Percentiles rank a stretch among this genome's conserved stretches.
phyloP scores from a whole-genome alignment of 176 grass and related monocot genomes.

The Sorghum bicolor region Sorghum_bicolor_NCBIv3 NC_012870.2:76812001-76812500 shows the following conservation, averaged over 20 bases:
- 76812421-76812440: slow-evolving; percentile 39
- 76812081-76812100: slow-evolving; percentile 48
- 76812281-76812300: slow-evolving; percentile 60
- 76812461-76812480: slow-evolving; percentile 49
- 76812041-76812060: slow-evolving; percentile 79
- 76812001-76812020: slow-evolving; percentile 85
- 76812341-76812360: slow-evolving; percentile 61
- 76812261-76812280: slow-evolving; percentile 62
- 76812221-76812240: slow-evolving; percentile 55
- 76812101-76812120: slow-evolving; percentile 47
- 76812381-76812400: slow-evolving; percentile 60
- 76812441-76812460: slow-evolving; percentile 53
- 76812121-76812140: slow-evolving; percentile 57
- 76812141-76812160: slow-evolving; percentile 47
- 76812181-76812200: slow-evolving; percentile 61
- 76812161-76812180: slow-evolving; percentile 40
- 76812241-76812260: slow-evolving; percentile 60
- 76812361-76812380: slow-evolving; percentile 72
- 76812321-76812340: slow-evolving; percentile 57
- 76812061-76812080: slow-evolving; percentile 70
- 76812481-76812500: slow-evolving; percentile 50
- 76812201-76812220: slow-evolving; percentile 51
- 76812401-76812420: slow-evolving; percentile 38
- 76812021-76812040: slow-evolving; percentile 78
- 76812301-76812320: slow-evolving; percentile 52